These are phyloP conservation scores for Colletotrichum sp. DNA, from an alignment of 2,329 filamentous ascomycete species.

Conservation along the genomic window DNA sequence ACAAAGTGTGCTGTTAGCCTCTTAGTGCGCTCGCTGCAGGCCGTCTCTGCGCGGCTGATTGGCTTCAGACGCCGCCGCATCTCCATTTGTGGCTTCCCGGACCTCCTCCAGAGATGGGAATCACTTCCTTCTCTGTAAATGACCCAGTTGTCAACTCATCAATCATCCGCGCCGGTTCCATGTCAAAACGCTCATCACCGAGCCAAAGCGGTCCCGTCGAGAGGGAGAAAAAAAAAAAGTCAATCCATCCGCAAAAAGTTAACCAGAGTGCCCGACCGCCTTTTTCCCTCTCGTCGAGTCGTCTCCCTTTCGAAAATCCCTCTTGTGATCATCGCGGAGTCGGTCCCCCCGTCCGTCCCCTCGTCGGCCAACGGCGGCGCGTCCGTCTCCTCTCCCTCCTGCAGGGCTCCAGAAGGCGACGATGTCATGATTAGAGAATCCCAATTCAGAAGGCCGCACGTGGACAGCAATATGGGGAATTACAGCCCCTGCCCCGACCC, in stretches of 20 bases:
- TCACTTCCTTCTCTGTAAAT: slow-evolving; percentile 4
- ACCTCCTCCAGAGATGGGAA: slow-evolving; percentile 1
- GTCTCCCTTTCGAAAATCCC: not conserved
- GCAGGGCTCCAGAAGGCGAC: not conserved
- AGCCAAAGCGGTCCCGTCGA: not conserved
- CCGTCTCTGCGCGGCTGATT: not conserved
- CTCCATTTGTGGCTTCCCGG: not conserved
- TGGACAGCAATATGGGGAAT: slow-evolving; percentile 3
- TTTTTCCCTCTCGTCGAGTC: not conserved
- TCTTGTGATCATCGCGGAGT: not conserved
- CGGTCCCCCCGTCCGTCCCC: not conserved
- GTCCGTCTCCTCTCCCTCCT: not conserved
- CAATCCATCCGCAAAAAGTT: not conserved
- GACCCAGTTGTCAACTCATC: not conserved
- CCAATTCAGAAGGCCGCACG: slow-evolving; percentile 1
- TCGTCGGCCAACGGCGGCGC: not conserved
- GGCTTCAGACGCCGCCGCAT: not conserved
- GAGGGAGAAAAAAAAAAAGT: not conserved
- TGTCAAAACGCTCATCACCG: not conserved
- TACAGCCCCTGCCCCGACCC: not conserved
- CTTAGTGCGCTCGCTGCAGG: not conserved
- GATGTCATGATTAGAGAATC: slow-evolving; percentile 1
- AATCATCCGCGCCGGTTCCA: not conserved
- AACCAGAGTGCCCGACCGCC: not conserved
- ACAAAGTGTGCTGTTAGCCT: not conserved